phyloP scores from a whole-genome alignment of 352 stramenopile genomes.

The Phytophthora sp. region DNA sequence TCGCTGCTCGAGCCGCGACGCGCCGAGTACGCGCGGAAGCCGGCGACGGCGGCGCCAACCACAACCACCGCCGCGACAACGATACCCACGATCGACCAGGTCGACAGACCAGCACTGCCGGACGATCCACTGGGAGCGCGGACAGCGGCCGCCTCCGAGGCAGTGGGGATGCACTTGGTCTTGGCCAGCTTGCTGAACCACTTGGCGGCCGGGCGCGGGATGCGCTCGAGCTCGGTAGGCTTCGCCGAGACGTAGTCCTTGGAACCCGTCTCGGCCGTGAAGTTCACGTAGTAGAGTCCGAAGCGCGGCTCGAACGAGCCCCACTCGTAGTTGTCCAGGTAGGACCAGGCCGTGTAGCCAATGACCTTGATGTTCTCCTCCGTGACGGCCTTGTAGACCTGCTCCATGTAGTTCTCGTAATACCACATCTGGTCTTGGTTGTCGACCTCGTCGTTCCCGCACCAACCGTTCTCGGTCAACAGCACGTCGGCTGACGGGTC shows the following conservation, averaged over 20 bases:
- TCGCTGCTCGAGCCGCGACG: slow-evolving; percentile 10
- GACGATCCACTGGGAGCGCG: slow-evolving; percentile 20
- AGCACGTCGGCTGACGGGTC: slow-evolving; percentile 39
- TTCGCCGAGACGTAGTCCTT: slow-evolving; percentile 31
- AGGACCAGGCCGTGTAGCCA: slow-evolving; percentile 93
- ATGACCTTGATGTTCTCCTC: slow-evolving; percentile 59
- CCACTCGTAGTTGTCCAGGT: slow-evolving; percentile 98
- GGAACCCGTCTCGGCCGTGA: slow-evolving; percentile 35
- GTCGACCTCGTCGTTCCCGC: slow-evolving; percentile 48
- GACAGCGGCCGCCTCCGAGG: slow-evolving; percentile 11
- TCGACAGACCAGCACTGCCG: slow-evolving; percentile 30
- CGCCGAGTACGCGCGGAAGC: slow-evolving; percentile 14
- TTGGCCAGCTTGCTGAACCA: slow-evolving; percentile 42
- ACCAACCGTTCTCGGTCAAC: slow-evolving; percentile 60
- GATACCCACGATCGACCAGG: slow-evolving; percentile 25
- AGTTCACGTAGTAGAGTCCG: slow-evolving; percentile 60
- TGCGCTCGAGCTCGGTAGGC: slow-evolving; percentile 34
- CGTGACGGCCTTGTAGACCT: slow-evolving; percentile 56
- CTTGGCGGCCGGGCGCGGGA: slow-evolving; percentile 42
- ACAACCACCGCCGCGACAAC: slow-evolving; percentile 23
- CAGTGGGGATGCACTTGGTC: slow-evolving; percentile 29
- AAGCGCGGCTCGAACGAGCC: slow-evolving; percentile 64
- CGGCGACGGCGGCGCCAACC: slow-evolving; percentile 19
- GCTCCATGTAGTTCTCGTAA: slow-evolving; percentile 44
- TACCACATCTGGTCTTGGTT: slow-evolving; percentile 61